Evolutionary conservation across 129 eudicot genomes (phyloP).

Genomic region (Scalesia atractyloides): DNA sequence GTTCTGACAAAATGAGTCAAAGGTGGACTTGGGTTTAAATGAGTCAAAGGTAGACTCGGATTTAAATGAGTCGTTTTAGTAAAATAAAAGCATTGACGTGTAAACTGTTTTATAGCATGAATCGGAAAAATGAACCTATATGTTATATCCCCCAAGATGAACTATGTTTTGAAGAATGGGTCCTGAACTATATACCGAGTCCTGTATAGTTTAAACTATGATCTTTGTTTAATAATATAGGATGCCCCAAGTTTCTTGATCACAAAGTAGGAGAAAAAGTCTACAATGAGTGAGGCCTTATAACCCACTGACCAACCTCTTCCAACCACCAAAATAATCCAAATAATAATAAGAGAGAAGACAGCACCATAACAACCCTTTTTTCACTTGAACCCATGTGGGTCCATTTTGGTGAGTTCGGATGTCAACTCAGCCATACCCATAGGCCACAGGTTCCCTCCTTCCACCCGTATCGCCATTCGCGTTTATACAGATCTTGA

Average conservation of each 20-base stretch:
- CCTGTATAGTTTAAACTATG: background rate
- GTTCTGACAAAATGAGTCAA: too few species aligned
- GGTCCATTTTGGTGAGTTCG: constrained; percentile 7
- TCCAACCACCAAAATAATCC: constrained; percentile 10
- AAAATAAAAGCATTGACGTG: too few species aligned
- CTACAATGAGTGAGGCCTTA: constrained; percentile 25
- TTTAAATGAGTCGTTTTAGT: too few species aligned
- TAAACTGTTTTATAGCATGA: too few species aligned
- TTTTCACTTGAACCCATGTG: constrained; percentile 7
- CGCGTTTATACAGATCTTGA: background rate
- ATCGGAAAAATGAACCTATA: too few species aligned
- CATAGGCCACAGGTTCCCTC: background rate
- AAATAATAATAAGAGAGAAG: background rate
- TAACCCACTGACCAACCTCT: constrained; percentile 28
- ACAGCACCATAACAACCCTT: constrained; percentile 24
- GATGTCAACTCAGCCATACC: constrained; percentile 11
- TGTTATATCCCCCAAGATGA: too few species aligned
- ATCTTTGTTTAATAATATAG: background rate
- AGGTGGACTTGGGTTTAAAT: too few species aligned
- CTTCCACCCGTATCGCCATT: background rate
- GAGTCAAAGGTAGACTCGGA: too few species aligned
- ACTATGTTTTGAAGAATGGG: too few species aligned
- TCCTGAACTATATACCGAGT: background rate
- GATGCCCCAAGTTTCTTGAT: background rate
- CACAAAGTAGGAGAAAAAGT: background rate